phyloP scores from a whole-genome alignment of 176 grass and related monocot species.

The Panicum miliaceum region DNA sequence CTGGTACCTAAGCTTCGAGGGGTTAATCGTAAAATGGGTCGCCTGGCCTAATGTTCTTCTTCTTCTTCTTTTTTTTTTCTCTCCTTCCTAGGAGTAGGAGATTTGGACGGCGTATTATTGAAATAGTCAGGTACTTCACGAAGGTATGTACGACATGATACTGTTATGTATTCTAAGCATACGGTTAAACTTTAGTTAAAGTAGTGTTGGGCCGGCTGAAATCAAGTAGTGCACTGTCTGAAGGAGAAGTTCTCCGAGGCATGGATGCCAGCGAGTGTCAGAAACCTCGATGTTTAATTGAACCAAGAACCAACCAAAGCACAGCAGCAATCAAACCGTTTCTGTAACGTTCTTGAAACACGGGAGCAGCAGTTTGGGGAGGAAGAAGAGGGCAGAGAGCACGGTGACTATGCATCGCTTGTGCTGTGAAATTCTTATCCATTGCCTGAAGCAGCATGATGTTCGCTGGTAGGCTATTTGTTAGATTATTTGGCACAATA shows the following conservation, averaged over 20 bases:
- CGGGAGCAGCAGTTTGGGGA: too few relatives aligned
- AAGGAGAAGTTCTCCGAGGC: neutral
- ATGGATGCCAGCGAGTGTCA: too few relatives aligned
- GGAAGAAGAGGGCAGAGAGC: too few relatives aligned
- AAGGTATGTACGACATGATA: neutral
- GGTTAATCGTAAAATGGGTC: neutral
- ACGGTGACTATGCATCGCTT: too few relatives aligned
- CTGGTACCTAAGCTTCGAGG: neutral
- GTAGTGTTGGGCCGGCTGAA: neutral
- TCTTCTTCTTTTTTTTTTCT: fast-evolving
- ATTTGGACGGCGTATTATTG: neutral
- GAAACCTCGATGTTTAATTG: too few relatives aligned
- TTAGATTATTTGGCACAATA: too few relatives aligned
- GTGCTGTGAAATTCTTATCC: too few relatives aligned
- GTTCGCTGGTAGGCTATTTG: too few relatives aligned
- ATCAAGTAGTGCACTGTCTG: neutral
- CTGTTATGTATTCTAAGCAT: neutral
- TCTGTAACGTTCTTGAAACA: too few relatives aligned
- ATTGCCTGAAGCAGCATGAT: too few relatives aligned
- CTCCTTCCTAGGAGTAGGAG: neutral
- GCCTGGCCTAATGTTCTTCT: neutral
- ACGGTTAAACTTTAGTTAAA: neutral
- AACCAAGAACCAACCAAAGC: too few relatives aligned
- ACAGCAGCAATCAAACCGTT: too few relatives aligned
- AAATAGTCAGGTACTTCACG: neutral